Conservation (phyloP, 1,284 basidiomycete genomes). For the Moesziomyces aphidis region DNA sequence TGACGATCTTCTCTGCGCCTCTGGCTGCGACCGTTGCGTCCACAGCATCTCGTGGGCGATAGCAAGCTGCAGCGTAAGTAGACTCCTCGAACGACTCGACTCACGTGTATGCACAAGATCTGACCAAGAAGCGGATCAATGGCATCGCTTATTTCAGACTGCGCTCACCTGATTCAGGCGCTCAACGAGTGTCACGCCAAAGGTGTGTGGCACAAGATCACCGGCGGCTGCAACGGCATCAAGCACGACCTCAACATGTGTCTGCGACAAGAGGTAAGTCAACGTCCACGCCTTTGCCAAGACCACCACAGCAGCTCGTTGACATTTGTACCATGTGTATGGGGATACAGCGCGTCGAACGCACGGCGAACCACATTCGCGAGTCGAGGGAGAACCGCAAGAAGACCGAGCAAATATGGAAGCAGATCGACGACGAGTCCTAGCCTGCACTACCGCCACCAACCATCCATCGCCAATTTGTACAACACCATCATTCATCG, state of each 20-base stretch:
- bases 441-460: neutral
- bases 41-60: slow-evolving; percentile 48
- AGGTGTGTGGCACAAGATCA: slow-evolving; percentile 47
- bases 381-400: slow-evolving; percentile 37
- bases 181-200: slow-evolving; percentile 53
- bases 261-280: slow-evolving; percentile 51
- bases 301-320: no score
- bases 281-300: no score
- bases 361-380: slow-evolving; percentile 35
- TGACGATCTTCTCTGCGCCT: neutral
- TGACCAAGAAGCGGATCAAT: neutral
- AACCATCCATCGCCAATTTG: neutral
- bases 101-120: neutral
- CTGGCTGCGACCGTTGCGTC: neutral
- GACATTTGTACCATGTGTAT: no score
- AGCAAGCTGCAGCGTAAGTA: slow-evolving; percentile 48
- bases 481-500: slow-evolving; percentile 2
- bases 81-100: neutral
- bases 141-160: slow-evolving; percentile 19
- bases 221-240: slow-evolving; percentile 55
- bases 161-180: slow-evolving; percentile 49
- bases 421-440: slow-evolving; percentile 46
- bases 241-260: slow-evolving; percentile 58
- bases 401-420: slow-evolving; percentile 51
- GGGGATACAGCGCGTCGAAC: slow-evolving; percentile 29